Conservation (phyloP, 495 filamentous ascomycete genomes). For the Copromyces sp. region DNA sequence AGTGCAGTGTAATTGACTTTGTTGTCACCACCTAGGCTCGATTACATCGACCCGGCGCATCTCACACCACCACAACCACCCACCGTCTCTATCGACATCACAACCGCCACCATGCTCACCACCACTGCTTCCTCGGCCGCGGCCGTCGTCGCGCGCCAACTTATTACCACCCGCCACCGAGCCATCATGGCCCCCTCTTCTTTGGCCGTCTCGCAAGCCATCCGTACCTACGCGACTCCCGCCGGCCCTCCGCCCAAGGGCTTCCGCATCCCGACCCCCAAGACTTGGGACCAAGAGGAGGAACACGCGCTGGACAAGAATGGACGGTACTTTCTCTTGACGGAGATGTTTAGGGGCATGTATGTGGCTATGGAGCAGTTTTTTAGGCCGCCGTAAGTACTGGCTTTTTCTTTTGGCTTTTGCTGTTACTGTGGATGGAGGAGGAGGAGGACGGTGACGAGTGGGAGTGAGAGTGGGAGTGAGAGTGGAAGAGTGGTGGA, state of each 20-base stretch:
- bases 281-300: constrained; percentile 59
- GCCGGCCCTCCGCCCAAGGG: constrained; percentile 63
- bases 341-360: constrained; percentile 95
- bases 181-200: constrained; percentile 23
- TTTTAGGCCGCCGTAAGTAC: constrained; percentile 89
- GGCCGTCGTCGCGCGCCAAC: constrained; percentile 30
- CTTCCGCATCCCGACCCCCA: constrained; percentile 61
- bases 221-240: constrained; percentile 62
- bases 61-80: neutral
- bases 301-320: constrained; percentile 70
- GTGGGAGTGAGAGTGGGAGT: neutral
- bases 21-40: neutral
- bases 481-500: no score
- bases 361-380: constrained; percentile 96
- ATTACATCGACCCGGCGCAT: neutral
- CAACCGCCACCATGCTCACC: constrained; percentile 9
- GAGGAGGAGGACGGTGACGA: no score
- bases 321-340: constrained; percentile 86
- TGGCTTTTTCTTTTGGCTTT: neutral
- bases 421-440: neutral
- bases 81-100: neutral
- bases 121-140: constrained; percentile 19
- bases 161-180: constrained; percentile 14
- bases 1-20: neutral
- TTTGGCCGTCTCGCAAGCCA: constrained; percentile 6